These are phyloP conservation scores for Medicago arabica DNA, from an alignment of 306 rosid genomes.

Conservation along the genomic window DNA sequence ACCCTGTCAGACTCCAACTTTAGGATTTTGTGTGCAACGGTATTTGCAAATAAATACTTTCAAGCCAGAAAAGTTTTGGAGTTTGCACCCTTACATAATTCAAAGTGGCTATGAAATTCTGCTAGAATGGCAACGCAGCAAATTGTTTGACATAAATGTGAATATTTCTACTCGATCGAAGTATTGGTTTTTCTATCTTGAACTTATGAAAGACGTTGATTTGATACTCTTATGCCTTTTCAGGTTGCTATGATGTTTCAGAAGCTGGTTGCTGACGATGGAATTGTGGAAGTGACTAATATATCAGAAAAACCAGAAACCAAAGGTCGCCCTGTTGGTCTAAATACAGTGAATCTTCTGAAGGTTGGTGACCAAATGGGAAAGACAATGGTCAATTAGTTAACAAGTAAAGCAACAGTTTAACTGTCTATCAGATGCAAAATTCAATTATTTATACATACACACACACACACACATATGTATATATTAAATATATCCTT, in stretches of 20 bases:
- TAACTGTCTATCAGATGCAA: constrained; percentile 24
- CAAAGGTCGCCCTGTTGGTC: constrained; percentile 92
- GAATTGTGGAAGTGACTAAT: constrained; percentile 73
- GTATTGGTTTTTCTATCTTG: constrained; percentile 22
- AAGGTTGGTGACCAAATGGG: constrained; percentile 64
- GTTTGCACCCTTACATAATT: constrained; percentile 73
- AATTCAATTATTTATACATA: too few relatives aligned
- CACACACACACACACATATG: too few relatives aligned
- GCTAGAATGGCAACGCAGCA: constrained; percentile 95
- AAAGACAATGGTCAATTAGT: constrained; percentile 27
- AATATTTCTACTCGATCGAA: constrained; percentile 41
- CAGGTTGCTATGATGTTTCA: constrained; percentile 93
- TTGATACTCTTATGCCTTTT: constrained; percentile 40
- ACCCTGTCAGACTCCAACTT: constrained; percentile 98
- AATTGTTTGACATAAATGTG: constrained; percentile 83
- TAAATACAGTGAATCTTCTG: constrained; percentile 93
- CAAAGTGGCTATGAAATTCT: constrained; percentile 85
- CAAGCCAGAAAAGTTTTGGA: constrained; percentile 95
- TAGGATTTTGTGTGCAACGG: constrained; percentile 96
- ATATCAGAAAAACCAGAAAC: constrained; percentile 87
- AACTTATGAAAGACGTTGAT: constrained; percentile 14
- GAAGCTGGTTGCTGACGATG: constrained; percentile 71
- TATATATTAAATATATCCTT: constrained; percentile 16
- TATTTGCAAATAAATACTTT: constrained; percentile 89
- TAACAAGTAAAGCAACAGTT: constrained; percentile 22